Conservation (phyloP, 768 basidiomycete species). For the Agaricus bisporus region DNA sequence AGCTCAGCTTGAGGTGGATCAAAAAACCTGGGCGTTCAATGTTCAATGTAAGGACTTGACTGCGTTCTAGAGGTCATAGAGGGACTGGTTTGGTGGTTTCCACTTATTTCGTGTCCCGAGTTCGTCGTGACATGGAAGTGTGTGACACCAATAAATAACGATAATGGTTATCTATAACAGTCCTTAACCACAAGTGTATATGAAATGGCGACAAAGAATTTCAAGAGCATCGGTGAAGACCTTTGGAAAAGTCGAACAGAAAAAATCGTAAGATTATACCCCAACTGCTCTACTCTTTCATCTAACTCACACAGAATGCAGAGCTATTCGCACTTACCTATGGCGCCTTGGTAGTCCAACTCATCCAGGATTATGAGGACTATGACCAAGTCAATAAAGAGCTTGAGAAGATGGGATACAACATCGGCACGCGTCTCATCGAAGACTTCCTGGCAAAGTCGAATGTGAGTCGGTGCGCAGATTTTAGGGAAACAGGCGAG, state of each 20-base stretch:
- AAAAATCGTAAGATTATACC: constrained; percentile 68
- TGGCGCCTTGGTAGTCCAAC: constrained; percentile 94
- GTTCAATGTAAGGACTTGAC: too few species aligned
- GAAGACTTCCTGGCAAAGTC: constrained; percentile 97
- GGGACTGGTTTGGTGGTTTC: too few species aligned
- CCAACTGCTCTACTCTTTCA: not conserved
- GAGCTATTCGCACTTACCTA: constrained; percentile 97
- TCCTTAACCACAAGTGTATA: not conserved
- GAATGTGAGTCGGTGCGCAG: constrained; percentile 83
- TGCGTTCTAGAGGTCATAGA: too few species aligned
- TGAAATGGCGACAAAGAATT: constrained; percentile 74
- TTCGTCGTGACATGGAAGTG: constrained; percentile 19
- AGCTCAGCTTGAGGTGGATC: too few species aligned
- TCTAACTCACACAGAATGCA: constrained; percentile 65
- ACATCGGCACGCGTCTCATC: constrained; percentile 92
- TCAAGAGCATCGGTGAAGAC: constrained; percentile 89
- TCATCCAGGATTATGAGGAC: constrained; percentile 99
- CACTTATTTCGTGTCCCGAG: too few species aligned
- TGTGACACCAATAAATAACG: constrained; percentile 4
- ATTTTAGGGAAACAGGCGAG: constrained; percentile 94
- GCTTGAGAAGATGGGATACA: constrained; percentile 99
- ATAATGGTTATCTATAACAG: not conserved
- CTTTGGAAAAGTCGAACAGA: constrained; percentile 93
- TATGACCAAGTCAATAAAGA: constrained; percentile 94
- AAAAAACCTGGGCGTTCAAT: too few species aligned